Base-by-base conservation (phyloP, 2,329 filamentous ascomycete genomes). In the Talaromyces amestolkiae region DNA sequence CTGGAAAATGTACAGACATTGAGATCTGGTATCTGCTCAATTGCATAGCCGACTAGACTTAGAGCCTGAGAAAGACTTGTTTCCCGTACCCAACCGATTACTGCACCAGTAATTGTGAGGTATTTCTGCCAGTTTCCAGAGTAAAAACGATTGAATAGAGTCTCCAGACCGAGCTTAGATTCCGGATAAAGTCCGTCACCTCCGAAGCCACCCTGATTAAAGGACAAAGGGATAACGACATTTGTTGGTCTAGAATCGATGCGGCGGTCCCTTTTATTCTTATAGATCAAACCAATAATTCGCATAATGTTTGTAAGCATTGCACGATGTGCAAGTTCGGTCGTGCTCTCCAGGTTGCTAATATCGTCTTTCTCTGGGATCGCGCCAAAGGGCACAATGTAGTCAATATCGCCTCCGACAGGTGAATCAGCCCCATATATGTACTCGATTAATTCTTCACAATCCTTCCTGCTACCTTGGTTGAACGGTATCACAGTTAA, bases 401-500 rank as follows among this genome's bases (percentile, higher is more conserved):
- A 97, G 81, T 99, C 95, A 45, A 99, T 86, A 80, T 99, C 95
- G 68, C 95, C 95, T 69, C 95, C 95, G 8, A 99, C 89, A 69
- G 95, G 95, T 76, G 89, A 93, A 76, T 89, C 93, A 88, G 98
- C 98, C 75, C 98, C 93, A 77, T 97, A 99, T 75, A 99, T 96
- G 83, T 98, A 99, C 67, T 97, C 86, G 61, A 98, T 85, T 9
- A 99, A 85, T 76, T 99, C 95, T 78, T 98, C 45, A 31, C 41
- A 39, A 27, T 64, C 62, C 24, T 59, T 94, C 82, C 97, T 95
- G 83, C 94, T 98, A 69, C 93, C 95, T 79, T 97, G 93, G 80
- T 99, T 99, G 87, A 98, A 99, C 58, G 95, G 95, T 62, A 98
- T 95, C 63, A 99, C 95, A 45, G 98, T 92, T 63, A 99, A 89